phyloP scores from a whole-genome alignment of 2,329 filamentous ascomycete species.

The Salinomyces thailandicus region DNA sequence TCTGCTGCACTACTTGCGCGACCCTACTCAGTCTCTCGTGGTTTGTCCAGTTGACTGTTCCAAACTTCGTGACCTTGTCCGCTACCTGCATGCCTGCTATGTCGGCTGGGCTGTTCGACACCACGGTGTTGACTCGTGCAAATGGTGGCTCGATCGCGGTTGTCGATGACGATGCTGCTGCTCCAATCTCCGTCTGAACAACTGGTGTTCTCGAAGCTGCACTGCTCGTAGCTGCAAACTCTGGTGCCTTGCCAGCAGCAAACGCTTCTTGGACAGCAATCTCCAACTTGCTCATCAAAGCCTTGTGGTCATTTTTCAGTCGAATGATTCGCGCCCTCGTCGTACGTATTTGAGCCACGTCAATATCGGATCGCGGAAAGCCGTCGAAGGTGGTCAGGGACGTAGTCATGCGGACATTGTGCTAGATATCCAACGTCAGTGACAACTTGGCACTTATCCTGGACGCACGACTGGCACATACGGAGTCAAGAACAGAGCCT shows the following conservation, averaged over 20 bases:
- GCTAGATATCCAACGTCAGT: constrained; percentile 43
- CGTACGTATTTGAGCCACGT: constrained; percentile 93
- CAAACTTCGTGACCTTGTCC: constrained; percentile 77
- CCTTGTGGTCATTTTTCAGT: constrained; percentile 87
- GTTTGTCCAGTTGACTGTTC: constrained; percentile 70
- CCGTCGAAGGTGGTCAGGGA: constrained; percentile 78
- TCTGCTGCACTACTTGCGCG: constrained; percentile 79
- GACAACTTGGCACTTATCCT: neutral
- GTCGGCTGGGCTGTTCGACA: constrained; percentile 67
- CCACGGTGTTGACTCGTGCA: constrained; percentile 80
- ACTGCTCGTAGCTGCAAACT: constrained; percentile 1
- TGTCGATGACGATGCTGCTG: neutral
- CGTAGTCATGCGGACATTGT: constrained; percentile 88
- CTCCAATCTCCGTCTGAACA: neutral
- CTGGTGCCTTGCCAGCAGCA: constrained; percentile 36
- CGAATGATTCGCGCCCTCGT: constrained; percentile 81
- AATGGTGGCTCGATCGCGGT: constrained; percentile 53
- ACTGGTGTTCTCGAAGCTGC: neutral
- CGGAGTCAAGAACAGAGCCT: constrained; percentile 77
- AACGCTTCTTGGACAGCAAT: constrained; percentile 83
- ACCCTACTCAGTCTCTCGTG: constrained; percentile 79
- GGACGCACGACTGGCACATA: constrained; percentile 27
- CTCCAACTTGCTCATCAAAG: constrained; percentile 74
- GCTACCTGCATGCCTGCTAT: constrained; percentile 68
- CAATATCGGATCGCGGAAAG: constrained; percentile 84